These are phyloP conservation scores for Talaromyces islandicus DNA, from an alignment of 2,329 filamentous ascomycete genomes.

Conservation along the genomic window DNA sequence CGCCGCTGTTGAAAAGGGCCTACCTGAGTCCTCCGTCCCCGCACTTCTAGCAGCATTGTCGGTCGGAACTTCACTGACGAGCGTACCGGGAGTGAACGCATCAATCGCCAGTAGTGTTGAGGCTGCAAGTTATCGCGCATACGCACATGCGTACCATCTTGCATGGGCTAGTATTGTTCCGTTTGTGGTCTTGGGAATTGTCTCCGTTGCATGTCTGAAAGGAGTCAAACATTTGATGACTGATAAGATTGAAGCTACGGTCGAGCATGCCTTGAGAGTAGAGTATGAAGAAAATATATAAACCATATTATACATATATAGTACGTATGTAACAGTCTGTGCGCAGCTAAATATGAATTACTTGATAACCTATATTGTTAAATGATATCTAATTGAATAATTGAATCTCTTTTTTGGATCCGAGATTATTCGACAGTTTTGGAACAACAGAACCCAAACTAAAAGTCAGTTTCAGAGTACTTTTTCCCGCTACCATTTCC, in stretches of 20 bases:
- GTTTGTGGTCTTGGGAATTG: slow-evolving; percentile 46
- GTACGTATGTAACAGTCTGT: neutral
- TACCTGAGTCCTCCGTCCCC: neutral
- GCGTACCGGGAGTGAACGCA: slow-evolving; percentile 32
- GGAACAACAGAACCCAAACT: too few species aligned
- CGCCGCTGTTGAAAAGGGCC: slow-evolving; percentile 29
- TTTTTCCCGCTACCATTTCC: too few species aligned
- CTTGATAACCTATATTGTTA: neutral
- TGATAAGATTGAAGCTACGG: slow-evolving; percentile 42
- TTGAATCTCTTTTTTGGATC: too few species aligned
- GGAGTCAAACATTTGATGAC: slow-evolving; percentile 50
- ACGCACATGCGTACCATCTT: slow-evolving; percentile 44
- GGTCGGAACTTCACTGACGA: neutral
- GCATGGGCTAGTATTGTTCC: slow-evolving; percentile 49
- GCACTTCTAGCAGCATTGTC: neutral
- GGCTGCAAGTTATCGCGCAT: slow-evolving; percentile 39
- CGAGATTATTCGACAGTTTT: too few species aligned
- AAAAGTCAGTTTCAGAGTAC: too few species aligned
- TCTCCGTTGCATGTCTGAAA: slow-evolving; percentile 40
- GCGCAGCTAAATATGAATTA: neutral
- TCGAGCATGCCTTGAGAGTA: slow-evolving; percentile 1
- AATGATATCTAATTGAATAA: too few species aligned
- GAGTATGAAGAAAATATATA: neutral
- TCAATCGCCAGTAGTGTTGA: slow-evolving; percentile 34
- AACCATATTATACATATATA: neutral